Percentiles rank a stretch among this genome's conserved stretches.
These are phyloP conservation scores for Biscogniauxia sp. DNA, from an alignment of 2,329 filamentous ascomycete genomes.

Conservation along the genomic window DNA sequence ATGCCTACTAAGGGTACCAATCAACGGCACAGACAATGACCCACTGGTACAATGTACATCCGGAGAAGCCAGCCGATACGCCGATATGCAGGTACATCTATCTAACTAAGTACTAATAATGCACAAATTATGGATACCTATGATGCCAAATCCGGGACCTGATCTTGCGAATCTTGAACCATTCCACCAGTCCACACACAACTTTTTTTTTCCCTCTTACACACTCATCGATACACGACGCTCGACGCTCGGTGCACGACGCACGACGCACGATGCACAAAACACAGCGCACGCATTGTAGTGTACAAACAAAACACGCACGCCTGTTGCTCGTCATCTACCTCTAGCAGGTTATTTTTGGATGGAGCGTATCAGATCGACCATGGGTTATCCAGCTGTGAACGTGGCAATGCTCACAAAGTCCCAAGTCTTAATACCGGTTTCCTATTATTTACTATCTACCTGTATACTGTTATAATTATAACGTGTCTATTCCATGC, in stretches of 20 bases:
- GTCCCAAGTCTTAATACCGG: not conserved
- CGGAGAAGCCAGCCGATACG: constrained; percentile 32
- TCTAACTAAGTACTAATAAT: constrained; percentile 18
- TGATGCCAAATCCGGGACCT: not conserved
- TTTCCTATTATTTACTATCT: not conserved
- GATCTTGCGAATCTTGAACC: not conserved
- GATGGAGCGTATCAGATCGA: not conserved
- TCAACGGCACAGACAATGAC: constrained; percentile 2
- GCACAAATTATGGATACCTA: not conserved
- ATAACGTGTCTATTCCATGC: constrained; percentile 7
- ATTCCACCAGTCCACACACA: not conserved
- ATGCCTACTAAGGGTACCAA: constrained; percentile 15
- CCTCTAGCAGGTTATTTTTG: not conserved
- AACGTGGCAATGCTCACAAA: not conserved
- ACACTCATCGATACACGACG: no score
- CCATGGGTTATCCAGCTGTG: not conserved
- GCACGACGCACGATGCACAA: no score
- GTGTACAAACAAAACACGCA: not conserved
- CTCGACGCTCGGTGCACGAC: no score
- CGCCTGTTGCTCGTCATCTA: not conserved
- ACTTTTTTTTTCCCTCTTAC: no score
- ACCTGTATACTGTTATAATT: not conserved
- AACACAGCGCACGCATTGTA: no score
- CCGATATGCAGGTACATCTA: constrained; percentile 34
- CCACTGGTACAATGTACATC: constrained; percentile 13